Evolutionary conservation across 306 rosid species (phyloP), one percentile per base, ranked within the genome.

Genomic region (Castanea crenata): DNA sequence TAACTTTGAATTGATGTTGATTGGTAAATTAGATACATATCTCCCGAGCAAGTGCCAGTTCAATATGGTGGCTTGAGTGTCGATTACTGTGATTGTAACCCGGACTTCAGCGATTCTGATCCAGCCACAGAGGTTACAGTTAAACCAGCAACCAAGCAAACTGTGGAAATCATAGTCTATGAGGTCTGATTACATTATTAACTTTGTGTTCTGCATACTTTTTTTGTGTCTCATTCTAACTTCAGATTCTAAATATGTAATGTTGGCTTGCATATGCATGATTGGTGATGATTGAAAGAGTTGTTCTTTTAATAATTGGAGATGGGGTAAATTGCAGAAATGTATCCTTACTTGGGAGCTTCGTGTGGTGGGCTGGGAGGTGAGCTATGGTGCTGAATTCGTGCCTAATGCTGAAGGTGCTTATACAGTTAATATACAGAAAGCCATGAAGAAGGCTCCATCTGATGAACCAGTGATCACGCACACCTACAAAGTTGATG

Each of bases 341-440:
- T 95, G 99, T 85, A 79, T 85, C 67, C 87, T 92, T 79, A 90
- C 88, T 69, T 95, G 98, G 99, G 99, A 95, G 92, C 92, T 95
- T 67, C 90, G 99, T 3, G 99, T 95, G 4, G 97, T 92, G 56
- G 98, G 98, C 32, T 95, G 99, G 99, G 99, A 95, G 81, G 98
- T 95, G 79, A 91, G 86, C 85, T 92, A 88, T 19, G 80, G 86
- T 34, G 91, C 98, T 69, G 99, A 95, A 77, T 95, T 95, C 81
- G 93, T 91, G 75, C 99, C 99, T 0, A 86, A 89, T 81, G 63
- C 85, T 14, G 74, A 85, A 81, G 90, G 84, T 77, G 91, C 83
- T 62, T 95, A 95, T 71, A 49, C 92, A 16, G 70, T 92, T 46
- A 83, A 91, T 59, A 84, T 95, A 75, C 98, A 91, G 69, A 95